Conservation (phyloP, 176 grass and related monocot genomes). For the Juncus inflexus region DNA sequence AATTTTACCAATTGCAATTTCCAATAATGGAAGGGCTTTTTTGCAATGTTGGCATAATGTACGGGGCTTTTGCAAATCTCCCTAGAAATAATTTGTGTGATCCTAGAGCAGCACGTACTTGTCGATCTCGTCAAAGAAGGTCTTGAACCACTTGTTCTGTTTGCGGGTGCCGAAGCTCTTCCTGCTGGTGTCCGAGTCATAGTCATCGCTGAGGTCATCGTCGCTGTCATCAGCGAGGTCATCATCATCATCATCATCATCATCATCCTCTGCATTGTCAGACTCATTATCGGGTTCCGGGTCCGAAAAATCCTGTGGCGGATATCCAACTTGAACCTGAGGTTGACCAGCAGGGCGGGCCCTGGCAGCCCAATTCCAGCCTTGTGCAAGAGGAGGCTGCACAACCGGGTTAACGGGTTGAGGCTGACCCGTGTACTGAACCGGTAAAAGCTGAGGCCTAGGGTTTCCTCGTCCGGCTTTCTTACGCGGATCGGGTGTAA, state of each 20-base stretch:
- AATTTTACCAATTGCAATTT: too few relatives aligned
- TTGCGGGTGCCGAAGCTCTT: slow-evolving; percentile 67
- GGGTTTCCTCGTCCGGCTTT: slow-evolving; percentile 37
- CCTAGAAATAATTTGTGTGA: too few relatives aligned
- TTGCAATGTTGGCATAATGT: too few relatives aligned
- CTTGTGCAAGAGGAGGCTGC: slow-evolving; percentile 42
- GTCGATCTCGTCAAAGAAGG: slow-evolving; percentile 59
- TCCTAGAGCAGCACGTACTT: background rate
- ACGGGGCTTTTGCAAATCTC: too few relatives aligned
- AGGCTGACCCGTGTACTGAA: slow-evolving; percentile 27
- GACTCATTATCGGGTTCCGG: slow-evolving; percentile 26
- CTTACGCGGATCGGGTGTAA: slow-evolving; percentile 35
- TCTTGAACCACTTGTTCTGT: slow-evolving; percentile 65
- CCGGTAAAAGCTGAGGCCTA: slow-evolving; percentile 26
- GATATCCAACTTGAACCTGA: slow-evolving; percentile 28
- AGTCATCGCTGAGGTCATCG: slow-evolving; percentile 54
- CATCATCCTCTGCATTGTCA: slow-evolving; percentile 21
- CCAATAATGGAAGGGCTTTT: too few relatives aligned
- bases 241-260: slow-evolving; percentile 46
- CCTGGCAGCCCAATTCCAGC: slow-evolving; percentile 58
- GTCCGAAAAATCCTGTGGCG: slow-evolving; percentile 35
- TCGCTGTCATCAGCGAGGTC: slow-evolving; percentile 50
- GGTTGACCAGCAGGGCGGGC: slow-evolving; percentile 34
- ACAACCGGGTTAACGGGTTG: slow-evolving; percentile 33
- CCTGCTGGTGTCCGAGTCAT: slow-evolving; percentile 67